phyloP scores from a whole-genome alignment of 2,329 filamentous ascomycete species.

The Scorias spongiosa region DNA sequence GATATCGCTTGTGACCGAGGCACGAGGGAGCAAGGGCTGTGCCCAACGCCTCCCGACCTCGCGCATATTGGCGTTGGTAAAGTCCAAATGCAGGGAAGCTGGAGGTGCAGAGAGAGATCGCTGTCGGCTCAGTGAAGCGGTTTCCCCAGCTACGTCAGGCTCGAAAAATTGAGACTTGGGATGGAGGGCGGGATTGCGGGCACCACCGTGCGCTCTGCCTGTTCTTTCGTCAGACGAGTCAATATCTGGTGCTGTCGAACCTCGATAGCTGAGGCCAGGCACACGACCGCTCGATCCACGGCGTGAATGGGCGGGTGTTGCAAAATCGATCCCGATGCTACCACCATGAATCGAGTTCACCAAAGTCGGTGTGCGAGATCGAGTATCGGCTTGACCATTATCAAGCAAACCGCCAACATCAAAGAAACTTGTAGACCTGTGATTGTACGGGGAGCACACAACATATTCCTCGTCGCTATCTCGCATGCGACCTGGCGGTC shows the following conservation, averaged over 20 bases:
- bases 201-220: too few relatives aligned
- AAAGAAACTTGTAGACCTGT: slow-evolving; percentile 40
- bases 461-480: background rate
- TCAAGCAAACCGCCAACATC: slow-evolving; percentile 68
- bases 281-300: background rate
- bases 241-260: too few relatives aligned
- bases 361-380: slow-evolving; percentile 41
- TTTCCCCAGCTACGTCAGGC: background rate
- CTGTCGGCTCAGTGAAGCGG: background rate
- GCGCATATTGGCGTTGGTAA: background rate
- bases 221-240: too few relatives aligned
- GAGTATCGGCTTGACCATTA: slow-evolving; percentile 24
- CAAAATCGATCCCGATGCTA: slow-evolving; percentile 27
- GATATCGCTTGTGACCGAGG: background rate
- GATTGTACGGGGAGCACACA: background rate
- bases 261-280: background rate
- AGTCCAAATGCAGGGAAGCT: background rate
- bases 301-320: slow-evolving; percentile 5
- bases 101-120: background rate
- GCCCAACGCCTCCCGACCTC: background rate
- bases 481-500: too few relatives aligned
- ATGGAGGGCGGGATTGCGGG: too few relatives aligned
- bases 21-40: background rate
- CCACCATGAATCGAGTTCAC: slow-evolving; percentile 39
- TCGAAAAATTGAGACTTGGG: background rate